Evolutionary conservation across 495 filamentous ascomycete species (phyloP), one percentile per base, ranked within the genome.

Genomic region (Podospora tetraspora): DNA sequence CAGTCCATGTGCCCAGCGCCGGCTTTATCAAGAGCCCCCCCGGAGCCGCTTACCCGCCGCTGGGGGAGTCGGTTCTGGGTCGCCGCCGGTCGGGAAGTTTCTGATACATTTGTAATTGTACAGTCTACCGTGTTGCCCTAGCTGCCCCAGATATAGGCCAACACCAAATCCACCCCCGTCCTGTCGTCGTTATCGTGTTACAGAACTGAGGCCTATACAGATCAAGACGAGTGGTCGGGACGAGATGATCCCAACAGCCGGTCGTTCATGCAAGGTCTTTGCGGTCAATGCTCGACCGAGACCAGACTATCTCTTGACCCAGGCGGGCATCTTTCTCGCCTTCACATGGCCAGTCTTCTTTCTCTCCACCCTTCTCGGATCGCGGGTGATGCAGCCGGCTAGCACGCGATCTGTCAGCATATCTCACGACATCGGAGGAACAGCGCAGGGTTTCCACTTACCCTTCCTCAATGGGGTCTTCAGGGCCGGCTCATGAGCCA

Each of bases 341-440:
- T 98, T 98, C 78, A 97, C 78, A 71, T 91, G 90, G 71, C 95
- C 95, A 25, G 93, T 87, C 87, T 99, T 99, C 90, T 99, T 99
- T 74, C 95, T 93, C 82, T 99, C 95, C 68, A 98, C 96, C 64
- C 83, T 88, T 78, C 94, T 91, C 57, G 91, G 86, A 86, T 99
- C 94, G 71, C 96, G 90, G 63, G 93, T 97, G 67, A 98, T 86
- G 76, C 88, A 91, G 65, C 95, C 95, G 76, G 94, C 96, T 99
- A 73, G 72, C 67, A 67, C 62, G 62, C 68, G 22, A 70, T 68
- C 62, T 34, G 67, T 77, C 52, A 77, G 75, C 70, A 69, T 13
- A 57, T 32, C 21, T 52, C 63, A 63, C 59, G 66, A 65, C 63
- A 25, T n/a, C 37, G 27, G 43, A 68, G 24, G 29, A 30, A 62